Evolutionary conservation across 352 stramenopile species (phyloP), one percentile per base, ranked within the genome.

Genomic region (Pythium utonaiense): DNA sequence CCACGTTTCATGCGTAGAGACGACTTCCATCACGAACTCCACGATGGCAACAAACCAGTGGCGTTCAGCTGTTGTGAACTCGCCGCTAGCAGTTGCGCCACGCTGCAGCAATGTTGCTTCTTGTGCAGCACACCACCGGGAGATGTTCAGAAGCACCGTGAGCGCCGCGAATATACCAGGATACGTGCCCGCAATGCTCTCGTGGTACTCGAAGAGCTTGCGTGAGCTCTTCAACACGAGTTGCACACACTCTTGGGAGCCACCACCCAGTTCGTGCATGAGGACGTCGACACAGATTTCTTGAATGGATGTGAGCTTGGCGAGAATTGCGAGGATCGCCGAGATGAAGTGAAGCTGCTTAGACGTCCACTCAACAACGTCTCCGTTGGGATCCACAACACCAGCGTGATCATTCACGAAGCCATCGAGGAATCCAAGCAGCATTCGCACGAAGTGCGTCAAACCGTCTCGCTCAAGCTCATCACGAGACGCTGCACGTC

Each of bases 1-100:
- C 80, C 80, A 91, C 44, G 69, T 84, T 47, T 91, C 78, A 42
- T 88, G 70, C 1, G 73, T 85, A 14, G 71, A 69, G 34, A 91
- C 40, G 12, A 88, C 66, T 60, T 88, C 78, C 40, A 86, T 66
- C 27, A 69, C 62, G 60, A 88, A 88, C 38, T 88, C 78, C 6
- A 82, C 69, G 6, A 71, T 73, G 19, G 67, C 66, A 5, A 82
- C 70, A 47, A 86, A 78, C 80, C 80, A 91, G 28, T 69, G 66
- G 17, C 63, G 66, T 41, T 77, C 55, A 6, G 57, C 56, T 2
- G 49, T 22, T 6, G 53, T 48, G 50, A 72, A 70, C 4, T 66
- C 62, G 22, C 41, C 36, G 19, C 40, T 47, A 9, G n/a, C n/a
- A 19, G n/a, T 47, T 47, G 40, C 40, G 12, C 40, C 40, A 47